Base-by-base conservation (phyloP, 768 basidiomycete species). In the Mycena kentingensis region DNA sequence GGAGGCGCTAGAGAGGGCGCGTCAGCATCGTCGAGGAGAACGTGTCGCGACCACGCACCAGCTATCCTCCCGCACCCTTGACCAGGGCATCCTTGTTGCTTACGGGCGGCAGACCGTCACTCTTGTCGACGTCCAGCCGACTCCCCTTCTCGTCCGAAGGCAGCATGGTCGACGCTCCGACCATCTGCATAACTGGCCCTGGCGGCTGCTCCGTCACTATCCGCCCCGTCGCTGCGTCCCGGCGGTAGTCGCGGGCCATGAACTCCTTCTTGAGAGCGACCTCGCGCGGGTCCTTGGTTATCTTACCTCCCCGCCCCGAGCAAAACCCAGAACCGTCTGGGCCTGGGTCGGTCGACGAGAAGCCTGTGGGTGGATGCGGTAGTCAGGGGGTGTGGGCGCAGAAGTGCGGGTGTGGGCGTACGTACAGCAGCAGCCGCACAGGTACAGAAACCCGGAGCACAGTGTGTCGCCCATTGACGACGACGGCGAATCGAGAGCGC, bases 381-480 rank as follows among this genome's bases (percentile, higher is more conserved):
- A 28, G 22, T 2, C 18, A 15, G 21, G 8, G 10, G 37, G 15
- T 0, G 2, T 37, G 8, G 5, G 13, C 31, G 7, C 2, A 13
- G 31, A 22, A 5, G 3, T 6, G 12, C 12, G 11, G n/a, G 12
- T 22, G 5, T 15, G 6, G 34, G 7, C 26, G 13, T 13, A 52
- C 50, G 12, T 16, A 49, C 45, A 51, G 22, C 55, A 57, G 27
- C 55, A 46, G 44, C 24, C 19, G 27, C 3, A 45, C 22, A 57
- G 46, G 32, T 57, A 57, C 12, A 49, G 2, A 5, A 57, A 11
- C 8, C 55, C 55, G 35, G 38, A 52, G 46, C 55, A 57, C 10
- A 57, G 10, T 1, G 53, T 55, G 16, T 57, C 55, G 21, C 51
- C 51, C 55, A 57, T 57, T n/a, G n/a, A n/a, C n/a, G n/a, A n/a